Percentiles rank a stretch among this genome's conserved stretches.
These are phyloP conservation scores for Psilocybe tampanensis DNA, from an alignment of 768 basidiomycete genomes.

Conservation along the genomic window DNA sequence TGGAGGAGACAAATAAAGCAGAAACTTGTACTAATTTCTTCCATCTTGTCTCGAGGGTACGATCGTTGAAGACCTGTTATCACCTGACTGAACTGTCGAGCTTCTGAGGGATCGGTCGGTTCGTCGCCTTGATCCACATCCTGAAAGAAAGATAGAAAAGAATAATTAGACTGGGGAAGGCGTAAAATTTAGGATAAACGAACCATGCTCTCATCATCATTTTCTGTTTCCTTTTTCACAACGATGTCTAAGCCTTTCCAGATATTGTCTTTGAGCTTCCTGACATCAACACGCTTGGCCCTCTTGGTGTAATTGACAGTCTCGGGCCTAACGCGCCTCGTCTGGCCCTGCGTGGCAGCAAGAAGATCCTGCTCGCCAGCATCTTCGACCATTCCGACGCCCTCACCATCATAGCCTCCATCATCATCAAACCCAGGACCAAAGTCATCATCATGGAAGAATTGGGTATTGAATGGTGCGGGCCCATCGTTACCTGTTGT, in stretches of 20 bases:
- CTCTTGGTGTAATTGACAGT: constrained; percentile 93
- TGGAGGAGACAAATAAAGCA: constrained; percentile 98
- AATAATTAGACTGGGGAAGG: background rate
- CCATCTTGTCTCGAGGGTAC: constrained; percentile 94
- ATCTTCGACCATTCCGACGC: constrained; percentile 45
- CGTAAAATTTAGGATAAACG: constrained; percentile 19
- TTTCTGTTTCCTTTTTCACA: constrained; percentile 46
- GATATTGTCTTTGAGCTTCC: constrained; percentile 96
- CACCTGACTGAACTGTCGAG: constrained; percentile 76
- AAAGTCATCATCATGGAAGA: constrained; percentile 94
- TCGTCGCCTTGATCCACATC: constrained; percentile 48
- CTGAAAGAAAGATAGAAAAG: constrained; percentile 30
- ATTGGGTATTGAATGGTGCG: constrained; percentile 91
- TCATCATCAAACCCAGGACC: constrained; percentile 71
- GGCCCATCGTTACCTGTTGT: constrained; percentile 47
- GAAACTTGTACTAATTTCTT: constrained; percentile 98
- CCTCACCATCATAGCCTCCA: constrained; percentile 48
- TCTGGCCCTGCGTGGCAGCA: constrained; percentile 75
- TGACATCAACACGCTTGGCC: constrained; percentile 95
- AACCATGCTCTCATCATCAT: constrained; percentile 55
- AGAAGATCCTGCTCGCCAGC: constrained; percentile 86
- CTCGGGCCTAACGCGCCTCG: constrained; percentile 82
- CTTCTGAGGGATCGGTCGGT: constrained; percentile 66
- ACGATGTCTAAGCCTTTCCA: constrained; percentile 92
- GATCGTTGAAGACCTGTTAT: constrained; percentile 78